Base-by-base conservation (phyloP, 2,329 filamentous ascomycete genomes). In the Pestalotiopsis sp. region DNA sequence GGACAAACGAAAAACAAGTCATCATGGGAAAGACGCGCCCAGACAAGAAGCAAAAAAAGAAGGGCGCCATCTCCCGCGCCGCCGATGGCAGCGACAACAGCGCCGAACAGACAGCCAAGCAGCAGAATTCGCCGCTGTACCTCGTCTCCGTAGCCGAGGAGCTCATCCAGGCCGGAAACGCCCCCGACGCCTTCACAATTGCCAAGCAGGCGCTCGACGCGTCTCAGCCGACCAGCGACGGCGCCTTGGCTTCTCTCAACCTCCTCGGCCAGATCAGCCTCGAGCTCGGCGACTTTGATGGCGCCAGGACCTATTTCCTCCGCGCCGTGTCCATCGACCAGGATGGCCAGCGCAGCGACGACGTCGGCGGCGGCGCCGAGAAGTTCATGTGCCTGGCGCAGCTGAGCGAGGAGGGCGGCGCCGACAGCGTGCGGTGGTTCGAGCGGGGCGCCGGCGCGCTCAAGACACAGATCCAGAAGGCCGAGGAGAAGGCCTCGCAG, bases 371-470 rank as follows among this genome's bases (percentile, higher is more conserved):
- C 36, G 95, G 95, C 0, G 90, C 94, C 0, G 95, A 98, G 78
- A 98, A 98, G 82, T 98, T 98, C 77, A 83, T 98, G 63, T 97
- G 95, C 89, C 85, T 99, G 69, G 96, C 96, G 71, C 96, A 99
- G 82, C 86, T 99, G 75, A 96, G 89, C 78, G 89, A 91, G 70
- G 86, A 91, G 61, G 91, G 91, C 45, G 91, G 91, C 1, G 80
- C 85, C 61, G 89, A 92, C 75, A 91, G 88, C 73, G 87, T 93
- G 14, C 72, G 75, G 66, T 93, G 91, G 90, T 92, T 89, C 76
- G 88, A 91, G 78, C 86, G 85, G 73, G 93, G 95, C 13, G 92
- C 93, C 0, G 84, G 86, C 52, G 90, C 92, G 65, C 84, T 99
- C 76, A 88, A 93, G 76, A 83, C 85, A 72, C 91, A 92, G 78